A percentile compares a stretch with the other conserved stretches of the same genome.
These are phyloP conservation scores for Sporothrix protearum DNA, from an alignment of 2,329 filamentous ascomycete genomes.

Conservation along the genomic window DNA sequence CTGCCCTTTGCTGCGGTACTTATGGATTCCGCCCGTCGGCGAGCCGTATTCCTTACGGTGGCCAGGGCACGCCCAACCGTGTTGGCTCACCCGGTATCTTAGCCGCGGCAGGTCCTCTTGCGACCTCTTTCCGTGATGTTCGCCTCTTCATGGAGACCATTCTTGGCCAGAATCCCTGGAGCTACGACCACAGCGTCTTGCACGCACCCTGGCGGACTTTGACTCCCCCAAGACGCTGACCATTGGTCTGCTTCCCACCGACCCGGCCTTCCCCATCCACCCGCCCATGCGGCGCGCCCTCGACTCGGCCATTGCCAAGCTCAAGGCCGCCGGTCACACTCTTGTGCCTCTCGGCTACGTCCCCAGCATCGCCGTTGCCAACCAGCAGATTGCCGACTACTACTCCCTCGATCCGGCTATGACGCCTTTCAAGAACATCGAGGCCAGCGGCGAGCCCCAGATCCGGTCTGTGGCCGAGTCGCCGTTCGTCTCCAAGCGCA, in stretches of 20 bases:
- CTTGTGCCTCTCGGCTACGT: neutral
- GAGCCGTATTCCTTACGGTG: neutral
- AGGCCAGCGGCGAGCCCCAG: conserved; percentile 8
- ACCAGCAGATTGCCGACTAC: neutral
- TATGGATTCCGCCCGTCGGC: conserved; percentile 33
- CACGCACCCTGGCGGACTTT: neutral
- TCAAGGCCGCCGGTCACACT: conserved; percentile 8
- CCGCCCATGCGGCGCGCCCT: conserved; percentile 10
- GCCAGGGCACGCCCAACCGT: neutral
- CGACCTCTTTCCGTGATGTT: conserved; percentile 49
- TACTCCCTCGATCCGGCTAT: conserved; percentile 4
- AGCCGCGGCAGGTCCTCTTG: conserved; percentile 15
- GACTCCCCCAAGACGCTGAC: neutral
- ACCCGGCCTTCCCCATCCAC: conserved; percentile 6
- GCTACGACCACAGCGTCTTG: neutral
- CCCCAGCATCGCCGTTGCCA: neutral
- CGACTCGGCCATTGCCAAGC: neutral
- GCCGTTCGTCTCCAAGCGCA: conserved; percentile 3
- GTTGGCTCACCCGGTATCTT: neutral
- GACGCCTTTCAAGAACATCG: neutral
- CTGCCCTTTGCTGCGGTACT: conserved; percentile 34
- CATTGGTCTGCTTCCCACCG: conserved; percentile 7
- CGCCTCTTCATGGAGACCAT: conserved; percentile 48
- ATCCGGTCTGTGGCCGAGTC: conserved; percentile 12
- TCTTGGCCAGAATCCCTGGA: conserved; percentile 47